Percentiles rank a stretch among this genome's conserved stretches.
phyloP scores from a whole-genome alignment of 169 alveolate genomes.

The Cryptosporidium muris region DNA sequence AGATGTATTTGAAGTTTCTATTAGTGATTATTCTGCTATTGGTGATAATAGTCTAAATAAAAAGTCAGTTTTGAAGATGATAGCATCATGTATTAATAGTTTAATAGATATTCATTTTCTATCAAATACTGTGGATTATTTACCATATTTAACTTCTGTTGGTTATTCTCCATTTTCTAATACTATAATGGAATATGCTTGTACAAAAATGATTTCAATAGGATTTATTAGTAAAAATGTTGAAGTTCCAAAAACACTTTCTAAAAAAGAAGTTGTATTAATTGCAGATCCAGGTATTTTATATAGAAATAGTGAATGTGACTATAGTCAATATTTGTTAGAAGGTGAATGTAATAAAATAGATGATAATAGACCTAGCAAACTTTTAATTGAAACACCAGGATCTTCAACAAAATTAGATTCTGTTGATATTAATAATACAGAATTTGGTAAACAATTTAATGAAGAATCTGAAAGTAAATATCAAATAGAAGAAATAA shows the following conservation, averaged over 20 bases:
- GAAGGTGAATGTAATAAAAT: too few species aligned
- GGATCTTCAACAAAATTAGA: too few species aligned
- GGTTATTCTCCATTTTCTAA: slow-evolving; percentile 57
- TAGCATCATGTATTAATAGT: slow-evolving; percentile 22
- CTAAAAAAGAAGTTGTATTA: slow-evolving; percentile 35
- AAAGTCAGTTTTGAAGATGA: slow-evolving; percentile 37
- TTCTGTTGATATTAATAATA: too few species aligned
- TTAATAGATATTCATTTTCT: slow-evolving; percentile 29
- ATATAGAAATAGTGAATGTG: too few species aligned
- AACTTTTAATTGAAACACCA: too few species aligned
- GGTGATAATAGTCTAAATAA: slow-evolving; percentile 27
- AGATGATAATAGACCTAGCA: too few species aligned
- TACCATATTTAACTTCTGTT: slow-evolving; percentile 7
- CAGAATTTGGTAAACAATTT: too few species aligned
- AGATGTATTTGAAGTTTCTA: slow-evolving; percentile 63
- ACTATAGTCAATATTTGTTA: too few species aligned
- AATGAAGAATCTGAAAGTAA: too few species aligned
- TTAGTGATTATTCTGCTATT: slow-evolving; percentile 14
- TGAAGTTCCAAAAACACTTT: slow-evolving; percentile 35
- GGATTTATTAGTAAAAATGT: slow-evolving; percentile 45
- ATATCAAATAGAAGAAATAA: too few species aligned
- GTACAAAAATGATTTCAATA: slow-evolving; percentile 48
- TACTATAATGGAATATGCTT: slow-evolving; percentile 41
- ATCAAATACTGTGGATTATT: slow-evolving; percentile 36
- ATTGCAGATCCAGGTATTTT: slow-evolving; percentile 32